A percentile compares a stretch with the other conserved stretches of the same genome.
These are phyloP conservation scores for Aurantiochytrium sp. DNA, from an alignment of 108 stramenopile species.

Conservation along the genomic window DNA sequence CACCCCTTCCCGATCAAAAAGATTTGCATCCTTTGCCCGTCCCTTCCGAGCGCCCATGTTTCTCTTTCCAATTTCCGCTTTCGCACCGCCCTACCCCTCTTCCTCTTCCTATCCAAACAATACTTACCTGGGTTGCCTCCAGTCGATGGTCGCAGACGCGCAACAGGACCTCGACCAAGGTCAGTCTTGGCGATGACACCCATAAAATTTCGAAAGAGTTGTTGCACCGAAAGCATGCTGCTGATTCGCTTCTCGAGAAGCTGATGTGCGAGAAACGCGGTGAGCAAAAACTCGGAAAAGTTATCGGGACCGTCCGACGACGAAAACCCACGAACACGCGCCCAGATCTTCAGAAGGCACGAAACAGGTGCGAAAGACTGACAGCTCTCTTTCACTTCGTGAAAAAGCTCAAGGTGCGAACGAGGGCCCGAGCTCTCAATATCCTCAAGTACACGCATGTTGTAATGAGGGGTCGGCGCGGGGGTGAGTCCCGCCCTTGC, in stretches of 20 bases:
- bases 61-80: too few relatives aligned
- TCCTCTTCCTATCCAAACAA: background rate
- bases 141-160: background rate
- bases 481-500: background rate
- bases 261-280: background rate
- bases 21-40: too few relatives aligned
- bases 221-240: background rate
- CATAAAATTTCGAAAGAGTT: background rate
- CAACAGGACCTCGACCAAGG: background rate
- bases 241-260: background rate
- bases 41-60: too few relatives aligned
- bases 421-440: background rate
- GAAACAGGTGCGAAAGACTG: background rate
- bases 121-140: background rate
- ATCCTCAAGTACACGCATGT: slow-evolving; percentile 1
- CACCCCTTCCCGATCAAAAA: background rate
- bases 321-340: background rate
- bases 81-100: too few relatives aligned
- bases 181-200: background rate
- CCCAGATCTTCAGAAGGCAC: background rate
- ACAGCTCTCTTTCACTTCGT: background rate
- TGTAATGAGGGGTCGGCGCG: background rate
- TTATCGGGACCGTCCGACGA: background rate
- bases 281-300: background rate
- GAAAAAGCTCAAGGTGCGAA: background rate